A percentile compares a stretch with the other conserved stretches of the same genome.
Conservation (phyloP, 164 flowering plant species). For the Annona cherimola region DNA sequence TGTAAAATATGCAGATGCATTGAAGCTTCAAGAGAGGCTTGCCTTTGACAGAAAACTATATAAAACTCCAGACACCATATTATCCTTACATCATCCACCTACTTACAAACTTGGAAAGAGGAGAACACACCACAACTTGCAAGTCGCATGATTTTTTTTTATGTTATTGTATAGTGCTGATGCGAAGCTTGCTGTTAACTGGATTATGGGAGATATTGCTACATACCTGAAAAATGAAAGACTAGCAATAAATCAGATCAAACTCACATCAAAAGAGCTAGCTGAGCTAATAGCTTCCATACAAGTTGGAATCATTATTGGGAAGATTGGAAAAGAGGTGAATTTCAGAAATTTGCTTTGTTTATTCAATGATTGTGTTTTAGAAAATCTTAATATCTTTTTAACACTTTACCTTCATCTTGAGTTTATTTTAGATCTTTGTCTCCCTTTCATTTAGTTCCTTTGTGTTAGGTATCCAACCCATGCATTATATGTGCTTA, state of each 20-base stretch:
- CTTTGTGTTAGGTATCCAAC: background rate
- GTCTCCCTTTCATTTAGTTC: background rate
- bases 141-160: slow-evolving; percentile 80
- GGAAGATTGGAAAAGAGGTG: slow-evolving; percentile 92
- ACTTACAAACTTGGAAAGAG: slow-evolving; percentile 86
- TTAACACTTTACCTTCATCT: no score
- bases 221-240: slow-evolving; percentile 81
- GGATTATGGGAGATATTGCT: slow-evolving; percentile 97
- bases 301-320: slow-evolving; percentile 75
- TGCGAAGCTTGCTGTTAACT: slow-evolving; percentile 80
- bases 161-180: slow-evolving; percentile 82
- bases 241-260: slow-evolving; percentile 59
- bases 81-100: slow-evolving; percentile 89
- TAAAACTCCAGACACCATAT: slow-evolving; percentile 55
- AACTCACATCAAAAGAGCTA: slow-evolving; percentile 68
- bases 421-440: no score
- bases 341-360: background rate
- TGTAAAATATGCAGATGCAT: slow-evolving; percentile 64
- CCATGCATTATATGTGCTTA: background rate
- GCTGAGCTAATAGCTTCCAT: slow-evolving; percentile 81
- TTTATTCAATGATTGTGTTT: no score
- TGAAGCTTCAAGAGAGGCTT: slow-evolving; percentile 80
- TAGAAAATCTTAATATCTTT: background rate
- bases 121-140: slow-evolving; percentile 62
- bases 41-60: slow-evolving; percentile 50